These are phyloP conservation scores for Ophiostoma fasciatum DNA, from an alignment of 2,329 filamentous ascomycete species.

Conservation along the genomic window DNA sequence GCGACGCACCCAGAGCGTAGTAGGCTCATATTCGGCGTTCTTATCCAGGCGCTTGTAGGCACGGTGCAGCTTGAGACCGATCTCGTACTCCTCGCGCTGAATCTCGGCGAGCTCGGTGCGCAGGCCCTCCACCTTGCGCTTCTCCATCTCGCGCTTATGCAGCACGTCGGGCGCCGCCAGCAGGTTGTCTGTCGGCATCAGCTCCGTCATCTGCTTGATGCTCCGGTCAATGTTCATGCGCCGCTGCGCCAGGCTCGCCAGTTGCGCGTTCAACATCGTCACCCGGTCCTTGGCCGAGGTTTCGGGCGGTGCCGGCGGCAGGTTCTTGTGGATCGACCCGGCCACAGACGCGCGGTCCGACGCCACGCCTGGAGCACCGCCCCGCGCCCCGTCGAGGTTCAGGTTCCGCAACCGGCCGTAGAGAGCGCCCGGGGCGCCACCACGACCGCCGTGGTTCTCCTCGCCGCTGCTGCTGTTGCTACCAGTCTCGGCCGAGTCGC, in stretches of 20 bases:
- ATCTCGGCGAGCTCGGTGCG: slow-evolving; percentile 56
- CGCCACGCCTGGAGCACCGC: neutral
- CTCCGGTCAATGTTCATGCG: slow-evolving; percentile 56
- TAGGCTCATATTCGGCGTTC: slow-evolving; percentile 48
- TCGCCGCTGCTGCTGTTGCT: slow-evolving; percentile 3
- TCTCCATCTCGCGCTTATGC: slow-evolving; percentile 39
- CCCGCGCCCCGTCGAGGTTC: slow-evolving; percentile 10
- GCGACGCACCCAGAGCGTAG: slow-evolving; percentile 62
- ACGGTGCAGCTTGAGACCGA: slow-evolving; percentile 59
- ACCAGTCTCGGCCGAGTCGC: slow-evolving; percentile 4
- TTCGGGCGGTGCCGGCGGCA: slow-evolving; percentile 48
- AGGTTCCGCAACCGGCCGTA: slow-evolving; percentile 8
- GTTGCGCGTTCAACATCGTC: slow-evolving; percentile 48
- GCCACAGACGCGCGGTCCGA: slow-evolving; percentile 19
- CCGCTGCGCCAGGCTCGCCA: slow-evolving; percentile 50
- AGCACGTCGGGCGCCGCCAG: slow-evolving; percentile 51
- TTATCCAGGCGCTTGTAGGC: slow-evolving; percentile 63
- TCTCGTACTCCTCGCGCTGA: slow-evolving; percentile 60
- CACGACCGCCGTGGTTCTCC: slow-evolving; percentile 4
- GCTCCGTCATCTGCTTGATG: slow-evolving; percentile 62
- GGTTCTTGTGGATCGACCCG: slow-evolving; percentile 34
- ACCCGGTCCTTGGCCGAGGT: slow-evolving; percentile 45
- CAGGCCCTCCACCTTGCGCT: slow-evolving; percentile 51
- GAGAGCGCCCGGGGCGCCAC: too few relatives aligned
- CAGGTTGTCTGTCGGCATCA: slow-evolving; percentile 58